Conservation (phyloP, 1,284 basidiomycete genomes). For the Trichosporon asahii region DNA sequence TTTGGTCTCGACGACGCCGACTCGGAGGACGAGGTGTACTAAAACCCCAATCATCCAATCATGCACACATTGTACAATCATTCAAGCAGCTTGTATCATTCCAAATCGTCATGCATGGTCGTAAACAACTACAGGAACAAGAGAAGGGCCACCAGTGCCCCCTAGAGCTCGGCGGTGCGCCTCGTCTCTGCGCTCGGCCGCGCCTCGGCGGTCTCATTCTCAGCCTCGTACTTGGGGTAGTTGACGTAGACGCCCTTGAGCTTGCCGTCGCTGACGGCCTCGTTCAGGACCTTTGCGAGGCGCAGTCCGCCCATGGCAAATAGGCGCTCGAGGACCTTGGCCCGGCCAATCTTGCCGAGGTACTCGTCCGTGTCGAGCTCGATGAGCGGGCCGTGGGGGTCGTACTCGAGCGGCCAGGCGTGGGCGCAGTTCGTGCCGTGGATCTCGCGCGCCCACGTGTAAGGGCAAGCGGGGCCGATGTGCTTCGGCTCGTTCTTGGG, state of each 20-base stretch:
- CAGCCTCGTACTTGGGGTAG: constrained; percentile 11
- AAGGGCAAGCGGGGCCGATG: constrained; percentile 65
- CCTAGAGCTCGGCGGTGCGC: not conserved
- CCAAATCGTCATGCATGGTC: constrained; percentile 6
- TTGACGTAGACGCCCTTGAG: constrained; percentile 13
- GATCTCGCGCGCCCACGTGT: constrained; percentile 61
- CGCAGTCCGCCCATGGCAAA: constrained; percentile 76
- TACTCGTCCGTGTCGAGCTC: constrained; percentile 86
- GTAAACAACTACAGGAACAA: not conserved
- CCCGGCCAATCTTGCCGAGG: constrained; percentile 62
- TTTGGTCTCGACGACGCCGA: constrained; percentile 47
- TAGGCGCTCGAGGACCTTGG: constrained; percentile 73
- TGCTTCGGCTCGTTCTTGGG: not conserved
- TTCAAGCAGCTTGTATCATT: not conserved
- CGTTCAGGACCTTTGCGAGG: constrained; percentile 73
- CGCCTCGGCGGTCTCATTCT: not conserved
- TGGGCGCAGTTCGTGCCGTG: constrained; percentile 74
- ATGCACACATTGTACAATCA: not conserved
- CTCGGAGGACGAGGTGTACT: constrained; percentile 44
- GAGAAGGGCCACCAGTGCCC: not conserved
- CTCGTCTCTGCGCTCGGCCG: not conserved
- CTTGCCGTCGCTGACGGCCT: constrained; percentile 22
- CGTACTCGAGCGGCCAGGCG: constrained; percentile 65
- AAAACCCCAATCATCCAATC: not conserved
- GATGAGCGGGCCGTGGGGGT: constrained; percentile 54